Base-by-base conservation (phyloP, 108 stramenopile species). In the Skeletonema grethae region DNA sequence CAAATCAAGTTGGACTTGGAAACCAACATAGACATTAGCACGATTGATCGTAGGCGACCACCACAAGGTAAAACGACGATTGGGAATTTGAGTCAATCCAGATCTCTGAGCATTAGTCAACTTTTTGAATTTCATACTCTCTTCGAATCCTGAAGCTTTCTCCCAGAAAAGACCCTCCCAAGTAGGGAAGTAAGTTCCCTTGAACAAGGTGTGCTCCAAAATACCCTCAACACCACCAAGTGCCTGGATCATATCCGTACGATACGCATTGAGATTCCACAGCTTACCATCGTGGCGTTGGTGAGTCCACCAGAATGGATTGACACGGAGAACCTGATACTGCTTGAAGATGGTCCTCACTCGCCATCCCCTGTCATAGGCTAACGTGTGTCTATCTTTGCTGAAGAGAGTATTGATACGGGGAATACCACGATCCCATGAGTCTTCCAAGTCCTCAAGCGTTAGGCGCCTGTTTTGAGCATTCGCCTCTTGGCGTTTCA, bases 161-260 rank as follows among this genome's bases (percentile, higher is more conserved):
- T 99, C 99, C 99, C 99, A 99, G 79, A 99, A 99, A 5, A 99
- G 89, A 79, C 99, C 99, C 79, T 99, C 99, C 99, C 99, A 99
- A n/a, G 99, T 98, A 36, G 97, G 97, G 80, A 99, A 99, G 77
- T 98, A 98, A 1, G 99, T 99, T 24, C 99, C 99, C 79, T 98
- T 98, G 87, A 99, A 99, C 28, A 99, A 85, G 38, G 98, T 99
- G 86, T 99, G 99, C 83, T 99, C 99, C 60, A 99, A 81, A 68
- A 99, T 98, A 46, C 98, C 98, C 74, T 99, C 98, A 9, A 99
- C 97, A 29, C 99, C 99, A 56, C 99, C 99, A 13, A 99, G 84
- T 34, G 99, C 97, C 84, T 99, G 99, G 65, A 99, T 99, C 94
- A 99, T 98, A 75, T 99, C 99, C 24, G 99, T 99, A 39, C 99